Percentiles rank a stretch among this genome's conserved stretches.
Conservation (phyloP, 805 yeast species). For the Ogataea salicorniae region DNA sequence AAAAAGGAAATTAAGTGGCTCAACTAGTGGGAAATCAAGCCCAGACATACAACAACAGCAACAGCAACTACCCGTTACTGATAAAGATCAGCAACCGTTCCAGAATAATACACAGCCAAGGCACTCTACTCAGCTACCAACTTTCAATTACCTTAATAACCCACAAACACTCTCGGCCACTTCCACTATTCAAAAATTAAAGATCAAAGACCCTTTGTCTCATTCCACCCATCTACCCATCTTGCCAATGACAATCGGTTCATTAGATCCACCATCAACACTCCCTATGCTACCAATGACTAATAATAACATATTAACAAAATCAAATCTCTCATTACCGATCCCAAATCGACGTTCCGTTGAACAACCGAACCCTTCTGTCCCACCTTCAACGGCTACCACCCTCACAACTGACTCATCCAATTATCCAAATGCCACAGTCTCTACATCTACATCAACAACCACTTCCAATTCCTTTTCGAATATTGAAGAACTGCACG, state of each 20-base stretch:
- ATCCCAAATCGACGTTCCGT: slow-evolving; percentile 1
- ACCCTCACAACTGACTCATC: not conserved
- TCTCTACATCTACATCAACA: not conserved
- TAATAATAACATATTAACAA: not conserved
- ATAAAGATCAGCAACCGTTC: not conserved
- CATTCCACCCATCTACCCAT: not conserved
- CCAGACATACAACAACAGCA: not conserved
- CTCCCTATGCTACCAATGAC: not conserved
- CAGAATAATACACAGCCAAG: not conserved
- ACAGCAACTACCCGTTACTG: not conserved
- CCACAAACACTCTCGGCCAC: not conserved
- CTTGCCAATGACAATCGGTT: not conserved
- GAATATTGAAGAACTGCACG: not conserved
- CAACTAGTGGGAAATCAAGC: not conserved
- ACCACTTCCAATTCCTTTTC: not conserved
- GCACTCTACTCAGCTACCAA: not conserved
- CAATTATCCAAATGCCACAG: not conserved
- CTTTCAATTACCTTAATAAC: not conserved
- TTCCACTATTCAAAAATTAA: not conserved
- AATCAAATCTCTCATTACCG: slow-evolving; percentile 1
- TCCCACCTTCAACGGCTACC: too few species aligned
- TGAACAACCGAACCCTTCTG: too few species aligned
- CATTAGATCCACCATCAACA: not conserved
- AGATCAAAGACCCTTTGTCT: too few species aligned
- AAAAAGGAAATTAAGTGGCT: slow-evolving; percentile 11